A percentile compares a stretch with the other conserved stretches of the same genome.
Conservation (phyloP, 805 yeast genomes). For the Candida silvatica region DNA sequence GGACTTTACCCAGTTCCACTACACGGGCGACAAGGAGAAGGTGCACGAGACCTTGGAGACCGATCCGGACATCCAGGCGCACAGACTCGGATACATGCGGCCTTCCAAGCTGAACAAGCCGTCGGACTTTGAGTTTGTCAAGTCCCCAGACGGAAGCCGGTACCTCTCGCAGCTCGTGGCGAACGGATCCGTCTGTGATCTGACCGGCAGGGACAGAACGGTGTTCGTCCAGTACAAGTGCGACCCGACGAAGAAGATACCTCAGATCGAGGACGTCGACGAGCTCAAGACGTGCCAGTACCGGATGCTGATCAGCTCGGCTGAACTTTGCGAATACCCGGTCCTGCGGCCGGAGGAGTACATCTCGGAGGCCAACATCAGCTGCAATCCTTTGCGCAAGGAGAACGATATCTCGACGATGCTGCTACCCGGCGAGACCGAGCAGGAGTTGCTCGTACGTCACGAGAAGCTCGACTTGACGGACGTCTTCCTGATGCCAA, state of each 20-base stretch:
- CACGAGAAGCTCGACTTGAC: constrained; percentile 3
- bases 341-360: constrained; percentile 11
- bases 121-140: constrained; percentile 18
- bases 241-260: constrained; percentile 8
- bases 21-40: constrained; percentile 1
- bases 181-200: constrained; percentile 26
- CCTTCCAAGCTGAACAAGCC: constrained; percentile 8
- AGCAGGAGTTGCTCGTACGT: neutral
- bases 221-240: constrained; percentile 22
- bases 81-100: constrained; percentile 12
- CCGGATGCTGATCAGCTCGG: constrained; percentile 6
- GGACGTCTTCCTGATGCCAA: neutral
- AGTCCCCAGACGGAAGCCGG: constrained; percentile 15
- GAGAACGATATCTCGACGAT: neutral
- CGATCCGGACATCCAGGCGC: constrained; percentile 8
- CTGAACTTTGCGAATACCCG: constrained; percentile 17
- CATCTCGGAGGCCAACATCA: constrained; percentile 9
- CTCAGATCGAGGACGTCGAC: constrained; percentile 14
- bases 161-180: constrained; percentile 20
- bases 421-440: neutral
- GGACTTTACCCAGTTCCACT: constrained; percentile 10
- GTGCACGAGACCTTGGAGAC: constrained; percentile 1
- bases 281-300: constrained; percentile 27
- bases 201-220: constrained; percentile 22
- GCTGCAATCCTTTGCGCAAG: constrained; percentile 9